phyloP scores from a whole-genome alignment of 1,139 yeast genomes.

The Zygotorulaspora mrakii region DNA sequence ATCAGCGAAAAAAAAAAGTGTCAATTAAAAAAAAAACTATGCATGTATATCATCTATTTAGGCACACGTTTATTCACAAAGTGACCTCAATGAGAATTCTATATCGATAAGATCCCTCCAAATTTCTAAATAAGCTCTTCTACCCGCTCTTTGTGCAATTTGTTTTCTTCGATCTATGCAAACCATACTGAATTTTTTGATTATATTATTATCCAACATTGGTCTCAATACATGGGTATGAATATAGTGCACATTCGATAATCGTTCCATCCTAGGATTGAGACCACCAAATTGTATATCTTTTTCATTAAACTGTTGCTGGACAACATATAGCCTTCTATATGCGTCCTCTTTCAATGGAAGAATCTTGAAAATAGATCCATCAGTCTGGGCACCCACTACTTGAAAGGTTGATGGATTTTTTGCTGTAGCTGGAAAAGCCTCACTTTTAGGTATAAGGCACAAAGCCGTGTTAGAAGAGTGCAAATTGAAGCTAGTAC shows the following conservation, averaged over 20 bases:
- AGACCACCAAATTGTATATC: constrained; percentile 67
- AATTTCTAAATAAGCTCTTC: constrained; percentile 53
- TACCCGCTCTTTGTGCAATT: constrained; percentile 55
- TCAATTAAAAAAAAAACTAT: too few species aligned
- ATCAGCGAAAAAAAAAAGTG: too few species aligned
- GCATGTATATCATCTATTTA: not conserved
- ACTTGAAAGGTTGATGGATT: constrained; percentile 43
- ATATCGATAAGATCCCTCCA: constrained; percentile 66
- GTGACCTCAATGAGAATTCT: constrained; percentile 38
- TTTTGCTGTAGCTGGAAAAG: constrained; percentile 27
- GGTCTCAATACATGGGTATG: constrained; percentile 43
- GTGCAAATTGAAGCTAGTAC: constrained; percentile 69
- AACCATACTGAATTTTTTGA: constrained; percentile 50
- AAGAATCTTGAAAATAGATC: constrained; percentile 67
- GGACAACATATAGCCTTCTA: constrained; percentile 77
- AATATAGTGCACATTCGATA: constrained; percentile 43
- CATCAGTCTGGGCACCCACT: constrained; percentile 74
- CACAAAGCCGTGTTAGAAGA: constrained; percentile 57
- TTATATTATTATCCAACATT: constrained; percentile 56
- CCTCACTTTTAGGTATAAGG: constrained; percentile 46
- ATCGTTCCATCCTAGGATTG: constrained; percentile 70
- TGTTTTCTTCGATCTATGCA: constrained; percentile 54
- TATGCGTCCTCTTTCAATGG: constrained; percentile 75
- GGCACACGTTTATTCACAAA: constrained; percentile 15
- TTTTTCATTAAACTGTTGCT: constrained; percentile 75